Base-by-base conservation (phyloP, 2,329 filamentous ascomycete species). In the Colletotrichum echinochloae region DNA sequence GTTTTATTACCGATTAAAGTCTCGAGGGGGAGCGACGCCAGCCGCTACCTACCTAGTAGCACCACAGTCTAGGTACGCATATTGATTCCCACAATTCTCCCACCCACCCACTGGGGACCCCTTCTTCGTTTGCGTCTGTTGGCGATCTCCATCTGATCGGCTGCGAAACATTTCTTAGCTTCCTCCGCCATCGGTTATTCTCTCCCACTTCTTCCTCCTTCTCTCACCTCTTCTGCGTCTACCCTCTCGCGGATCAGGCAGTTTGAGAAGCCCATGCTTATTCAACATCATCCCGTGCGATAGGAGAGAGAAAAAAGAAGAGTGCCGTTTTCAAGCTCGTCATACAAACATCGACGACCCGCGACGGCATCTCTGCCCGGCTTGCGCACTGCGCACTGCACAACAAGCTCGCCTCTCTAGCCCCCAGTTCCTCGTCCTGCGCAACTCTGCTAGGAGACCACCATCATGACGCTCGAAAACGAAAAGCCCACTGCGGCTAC, bases 321-420 rank as follows among this genome's bases (percentile, higher is more conserved):
- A 16, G 18, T 23, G 52, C 8, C 52, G 8, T 20, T 23, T n/a
- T 30, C 20, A n/a, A 35, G 52, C 52, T 55, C 30, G 52, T 33
- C 30, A 37, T 23, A 33, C 26, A 30, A 26, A 26, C 41, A 5
- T 12, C 30, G 28, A 55, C 52, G 5, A 26, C 23, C 54, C 20
- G 30, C 64, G 51, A 57, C 67, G 63, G 56, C 51, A 57, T 66
- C 66, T 33, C 51, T 9, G 16, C 44, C 9, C 56, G 30, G 67
- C 63, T 67, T 62, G 67, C 57, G 67, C 67, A 35, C 57, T 41
- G 67, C 64, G 67, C 67, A 62, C 35, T 49, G 67, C 64, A 57
- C 67, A 62, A 57, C 67, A 48, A 62, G 41, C 66, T 52, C 59
- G 60, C 33, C 60, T 52, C 39, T 30, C 33, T 28, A 51, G 48